Percentiles rank a stretch among this genome's conserved stretches.
These are phyloP conservation scores for Cercophora sp. DNA, from an alignment of 495 filamentous ascomycete genomes.

Conservation along the genomic window DNA sequence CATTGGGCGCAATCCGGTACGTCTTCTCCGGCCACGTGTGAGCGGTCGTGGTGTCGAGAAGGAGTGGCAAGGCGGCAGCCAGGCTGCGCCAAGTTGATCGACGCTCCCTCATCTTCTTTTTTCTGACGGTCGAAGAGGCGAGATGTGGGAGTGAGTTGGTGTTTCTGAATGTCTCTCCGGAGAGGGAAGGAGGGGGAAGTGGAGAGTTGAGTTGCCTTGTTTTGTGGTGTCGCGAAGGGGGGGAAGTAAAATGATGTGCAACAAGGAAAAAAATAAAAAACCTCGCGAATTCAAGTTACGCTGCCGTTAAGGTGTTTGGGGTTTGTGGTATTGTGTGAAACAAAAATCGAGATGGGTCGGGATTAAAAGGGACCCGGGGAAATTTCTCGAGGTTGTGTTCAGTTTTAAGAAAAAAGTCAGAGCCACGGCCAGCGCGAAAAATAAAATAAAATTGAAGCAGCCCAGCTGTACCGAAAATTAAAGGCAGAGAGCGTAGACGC, in stretches of 20 bases:
- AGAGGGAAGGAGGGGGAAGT: background rate
- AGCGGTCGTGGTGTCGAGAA: slow-evolving; percentile 38
- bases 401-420: too few species aligned
- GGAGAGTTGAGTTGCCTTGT: background rate
- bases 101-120: background rate
- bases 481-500: background rate
- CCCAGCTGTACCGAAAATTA: slow-evolving; percentile 14
- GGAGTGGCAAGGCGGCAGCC: slow-evolving; percentile 30
- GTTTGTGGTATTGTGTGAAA: too few species aligned
- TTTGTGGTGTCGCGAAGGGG: background rate
- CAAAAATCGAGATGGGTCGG: too few species aligned
- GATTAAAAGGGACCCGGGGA: too few species aligned
- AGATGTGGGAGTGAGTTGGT: background rate
- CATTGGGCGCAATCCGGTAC: slow-evolving; percentile 64
- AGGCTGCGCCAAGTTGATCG: slow-evolving; percentile 12
- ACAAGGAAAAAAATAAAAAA: too few species aligned
- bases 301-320: too few species aligned
- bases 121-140: too few species aligned
- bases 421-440: slow-evolving; percentile 20
- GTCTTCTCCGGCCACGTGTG: slow-evolving; percentile 82
- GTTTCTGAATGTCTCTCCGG: too few species aligned
- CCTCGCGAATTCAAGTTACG: too few species aligned
- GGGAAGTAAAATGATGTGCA: too few species aligned
- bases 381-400: too few species aligned
- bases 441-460: too few species aligned